These are phyloP conservation scores for Begonia peltatifolia DNA, from an alignment of 306 rosid species.

Conservation along the genomic window DNA sequence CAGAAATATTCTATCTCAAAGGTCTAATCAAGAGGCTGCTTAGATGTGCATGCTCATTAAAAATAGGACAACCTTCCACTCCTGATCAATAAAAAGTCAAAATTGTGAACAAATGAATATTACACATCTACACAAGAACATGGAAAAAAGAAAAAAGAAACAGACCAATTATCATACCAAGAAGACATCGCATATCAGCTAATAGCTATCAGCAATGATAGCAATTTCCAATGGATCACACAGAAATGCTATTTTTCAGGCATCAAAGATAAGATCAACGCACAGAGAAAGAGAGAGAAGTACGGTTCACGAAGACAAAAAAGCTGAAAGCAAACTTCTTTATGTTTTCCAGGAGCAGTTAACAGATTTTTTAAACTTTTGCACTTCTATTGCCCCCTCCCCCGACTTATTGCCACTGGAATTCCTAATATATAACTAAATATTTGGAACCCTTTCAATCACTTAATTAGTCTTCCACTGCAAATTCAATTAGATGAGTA, in stretches of 20 bases:
- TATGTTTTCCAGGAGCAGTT: too few species aligned
- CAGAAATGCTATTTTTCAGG: slow-evolving; percentile 49
- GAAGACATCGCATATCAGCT: slow-evolving; percentile 84
- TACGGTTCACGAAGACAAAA: too few species aligned
- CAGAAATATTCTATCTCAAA: slow-evolving; percentile 62
- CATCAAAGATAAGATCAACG: slow-evolving; percentile 14
- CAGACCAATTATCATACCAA: slow-evolving; percentile 52
- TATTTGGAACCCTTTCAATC: too few species aligned
- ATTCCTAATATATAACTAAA: too few species aligned
- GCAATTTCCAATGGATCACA: slow-evolving; percentile 73
- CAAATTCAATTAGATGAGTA: too few species aligned
- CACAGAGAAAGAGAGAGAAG: slow-evolving; percentile 1
- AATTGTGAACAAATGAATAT: slow-evolving; percentile 10
- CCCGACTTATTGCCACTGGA: too few species aligned
- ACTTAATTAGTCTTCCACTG: too few species aligned
- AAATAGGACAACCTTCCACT: slow-evolving; percentile 86
- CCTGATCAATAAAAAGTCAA: slow-evolving; percentile 44
- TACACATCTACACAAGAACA: too few species aligned
- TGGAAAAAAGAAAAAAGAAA: slow-evolving; percentile 1
- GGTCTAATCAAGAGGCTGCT: slow-evolving; percentile 72
- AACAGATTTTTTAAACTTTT: too few species aligned
- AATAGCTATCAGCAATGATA: slow-evolving; percentile 52
- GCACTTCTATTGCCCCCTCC: too few species aligned
- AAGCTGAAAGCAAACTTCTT: too few species aligned
- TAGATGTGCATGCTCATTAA: slow-evolving; percentile 44